Percentiles rank a stretch among this genome's conserved stretches.
Evolutionary conservation across 2,329 filamentous ascomycete genomes (phyloP).

Genomic region (Trichoderma hamatum): DNA sequence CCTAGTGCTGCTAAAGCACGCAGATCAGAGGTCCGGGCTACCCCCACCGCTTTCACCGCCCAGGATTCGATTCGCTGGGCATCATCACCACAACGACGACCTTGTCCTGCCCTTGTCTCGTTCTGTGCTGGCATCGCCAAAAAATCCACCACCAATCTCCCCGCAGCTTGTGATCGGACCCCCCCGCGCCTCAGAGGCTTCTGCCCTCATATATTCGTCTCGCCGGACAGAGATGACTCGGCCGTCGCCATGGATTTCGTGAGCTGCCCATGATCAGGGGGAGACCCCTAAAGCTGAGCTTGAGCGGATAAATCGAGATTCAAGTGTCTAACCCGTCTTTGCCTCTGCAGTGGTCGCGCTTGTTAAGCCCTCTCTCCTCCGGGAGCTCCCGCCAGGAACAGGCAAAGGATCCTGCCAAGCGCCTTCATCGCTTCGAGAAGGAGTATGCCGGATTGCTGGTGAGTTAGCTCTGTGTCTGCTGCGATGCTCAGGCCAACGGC

Average conservation of each 20-base stretch:
- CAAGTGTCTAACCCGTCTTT: conserved; percentile 21
- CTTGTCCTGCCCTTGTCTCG: conserved; percentile 13
- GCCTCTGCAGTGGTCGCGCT: conserved; percentile 62
- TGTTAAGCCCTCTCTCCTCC: conserved; percentile 65
- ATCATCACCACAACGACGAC: conserved; percentile 12
- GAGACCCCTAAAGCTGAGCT: background rate
- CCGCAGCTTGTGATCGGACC: conserved; percentile 15
- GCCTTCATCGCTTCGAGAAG: conserved; percentile 67
- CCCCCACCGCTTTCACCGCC: conserved; percentile 23
- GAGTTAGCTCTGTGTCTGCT: conserved; percentile 32
- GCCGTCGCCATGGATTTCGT: conserved; percentile 61
- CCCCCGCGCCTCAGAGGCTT: conserved; percentile 22
- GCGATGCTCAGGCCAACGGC: background rate
- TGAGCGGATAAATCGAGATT: conserved; percentile 2
- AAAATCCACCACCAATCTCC: conserved; percentile 16
- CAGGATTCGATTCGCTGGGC: conserved; percentile 24
- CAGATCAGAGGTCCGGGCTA: background rate
- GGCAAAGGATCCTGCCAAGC: conserved; percentile 64
- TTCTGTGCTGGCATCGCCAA: conserved; percentile 12
- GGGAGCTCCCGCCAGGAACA: conserved; percentile 60
- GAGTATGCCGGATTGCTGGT: conserved; percentile 66
- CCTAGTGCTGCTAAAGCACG: background rate
- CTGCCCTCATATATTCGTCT: background rate
- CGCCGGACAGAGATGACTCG: conserved; percentile 44
- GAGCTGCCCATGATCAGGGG: conserved; percentile 34